Percentiles rank a stretch among this genome's conserved stretches.
Evolutionary conservation across 2,329 filamentous ascomycete species (phyloP).

Genomic region (Rugonectria rugulosa): DNA sequence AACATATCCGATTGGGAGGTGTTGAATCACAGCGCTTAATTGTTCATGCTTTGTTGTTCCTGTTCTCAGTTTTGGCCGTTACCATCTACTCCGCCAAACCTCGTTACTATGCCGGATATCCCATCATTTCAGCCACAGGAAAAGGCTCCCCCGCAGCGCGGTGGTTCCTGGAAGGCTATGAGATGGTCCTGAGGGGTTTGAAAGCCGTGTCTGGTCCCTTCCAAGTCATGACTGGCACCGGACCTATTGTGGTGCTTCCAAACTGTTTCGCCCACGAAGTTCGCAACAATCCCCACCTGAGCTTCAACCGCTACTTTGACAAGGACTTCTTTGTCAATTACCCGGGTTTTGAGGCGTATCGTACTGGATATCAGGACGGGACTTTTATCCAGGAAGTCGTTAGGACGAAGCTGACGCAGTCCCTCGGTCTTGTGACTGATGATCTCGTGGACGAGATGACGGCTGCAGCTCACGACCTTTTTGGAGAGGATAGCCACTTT

Average conservation of each 20-base stretch:
- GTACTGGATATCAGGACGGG: slow-evolving; percentile 5
- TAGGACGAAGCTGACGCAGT: slow-evolving; percentile 5
- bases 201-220: neutral
- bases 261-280: slow-evolving; percentile 1
- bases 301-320: slow-evolving; percentile 16
- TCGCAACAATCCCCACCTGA: slow-evolving; percentile 12
- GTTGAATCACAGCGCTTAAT: too few species aligned
- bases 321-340: slow-evolving; percentile 13
- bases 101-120: neutral
- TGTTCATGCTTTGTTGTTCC: too few species aligned
- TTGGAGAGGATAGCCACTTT: neutral
- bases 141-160: neutral
- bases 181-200: neutral
- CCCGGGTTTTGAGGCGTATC: slow-evolving; percentile 15
- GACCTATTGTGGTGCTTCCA: neutral
- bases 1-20: too few species aligned
- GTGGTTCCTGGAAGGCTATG: slow-evolving; percentile 5
- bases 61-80: neutral
- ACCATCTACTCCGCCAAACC: neutral
- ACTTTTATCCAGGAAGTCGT: slow-evolving; percentile 4
- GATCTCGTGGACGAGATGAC: slow-evolving; percentile 9
- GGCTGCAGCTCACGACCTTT: neutral
- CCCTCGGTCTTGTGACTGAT: neutral
- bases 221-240: slow-evolving; percentile 7
- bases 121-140: neutral